These are phyloP conservation scores for Xylaria curta DNA, from an alignment of 495 filamentous ascomycete species.

Conservation along the genomic window DNA sequence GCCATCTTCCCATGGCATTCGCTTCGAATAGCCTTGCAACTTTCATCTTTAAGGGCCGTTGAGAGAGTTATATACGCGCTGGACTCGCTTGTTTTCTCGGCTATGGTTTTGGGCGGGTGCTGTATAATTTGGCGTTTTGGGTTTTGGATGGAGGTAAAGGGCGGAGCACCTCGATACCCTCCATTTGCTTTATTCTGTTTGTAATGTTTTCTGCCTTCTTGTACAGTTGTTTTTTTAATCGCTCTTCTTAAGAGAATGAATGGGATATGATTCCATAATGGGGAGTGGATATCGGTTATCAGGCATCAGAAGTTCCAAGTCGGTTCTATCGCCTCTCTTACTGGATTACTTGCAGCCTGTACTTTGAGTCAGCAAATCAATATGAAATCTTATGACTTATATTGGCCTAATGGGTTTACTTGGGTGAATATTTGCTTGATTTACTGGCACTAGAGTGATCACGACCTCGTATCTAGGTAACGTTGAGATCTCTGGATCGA, in stretches of 20 bases:
- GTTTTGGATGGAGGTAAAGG: constrained; percentile 5
- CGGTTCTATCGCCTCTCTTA: neutral
- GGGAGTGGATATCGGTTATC: neutral
- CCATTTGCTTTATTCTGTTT: constrained; percentile 1
- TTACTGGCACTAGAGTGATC: neutral
- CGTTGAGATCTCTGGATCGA: neutral
- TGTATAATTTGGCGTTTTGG: constrained; percentile 20
- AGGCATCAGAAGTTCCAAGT: neutral
- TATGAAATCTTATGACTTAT: neutral
- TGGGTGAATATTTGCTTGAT: neutral
- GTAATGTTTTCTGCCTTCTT: constrained; percentile 1
- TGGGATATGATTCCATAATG: neutral
- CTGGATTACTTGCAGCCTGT: neutral
- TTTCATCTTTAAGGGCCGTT: neutral
- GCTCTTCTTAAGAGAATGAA: neutral
- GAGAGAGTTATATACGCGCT: neutral
- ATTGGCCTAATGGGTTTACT: too few relatives aligned
- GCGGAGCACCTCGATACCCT: constrained; percentile 19
- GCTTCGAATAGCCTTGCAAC: neutral
- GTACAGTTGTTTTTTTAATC: constrained; percentile 12
- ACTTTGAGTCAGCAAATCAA: neutral
- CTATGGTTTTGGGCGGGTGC: neutral
- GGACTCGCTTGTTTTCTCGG: neutral
- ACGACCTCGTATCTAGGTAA: neutral
- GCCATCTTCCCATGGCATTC: neutral